Evolutionary conservation across 176 grass and related monocot species (phyloP).

Genomic region (Cenchrus americanus): DNA sequence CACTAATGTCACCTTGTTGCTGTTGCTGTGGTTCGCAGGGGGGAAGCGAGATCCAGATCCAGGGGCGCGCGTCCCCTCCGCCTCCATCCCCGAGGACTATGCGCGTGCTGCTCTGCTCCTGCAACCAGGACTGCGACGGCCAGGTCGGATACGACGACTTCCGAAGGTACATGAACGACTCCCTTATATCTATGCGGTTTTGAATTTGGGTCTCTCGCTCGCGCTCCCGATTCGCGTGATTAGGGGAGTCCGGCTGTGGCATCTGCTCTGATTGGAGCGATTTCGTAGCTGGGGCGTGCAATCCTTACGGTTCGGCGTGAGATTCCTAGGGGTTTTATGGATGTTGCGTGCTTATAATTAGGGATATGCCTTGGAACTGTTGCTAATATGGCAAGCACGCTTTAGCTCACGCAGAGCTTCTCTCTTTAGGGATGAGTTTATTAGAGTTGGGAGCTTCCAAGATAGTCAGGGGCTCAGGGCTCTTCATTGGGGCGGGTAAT

Average conservation of each 20-base stretch:
- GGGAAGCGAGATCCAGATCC: too few species aligned
- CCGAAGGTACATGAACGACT: too few species aligned
- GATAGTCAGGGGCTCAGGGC: too few species aligned
- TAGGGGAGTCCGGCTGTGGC: background rate
- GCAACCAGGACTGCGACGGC: too few species aligned
- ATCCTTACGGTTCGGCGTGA: conserved; percentile 20
- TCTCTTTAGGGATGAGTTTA: too few species aligned
- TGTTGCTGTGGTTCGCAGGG: too few species aligned
- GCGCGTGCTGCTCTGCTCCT: too few species aligned
- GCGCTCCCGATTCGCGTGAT: background rate
- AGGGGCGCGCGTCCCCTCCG: too few species aligned
- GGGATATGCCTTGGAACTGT: background rate
- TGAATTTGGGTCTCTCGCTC: background rate
- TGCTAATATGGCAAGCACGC: background rate
- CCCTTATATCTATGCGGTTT: background rate
- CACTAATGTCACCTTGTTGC: too few species aligned
- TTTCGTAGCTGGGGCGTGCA: conserved; percentile 14
- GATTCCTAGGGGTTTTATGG: conserved; percentile 18
- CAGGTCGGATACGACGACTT: too few species aligned
- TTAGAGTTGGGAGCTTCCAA: background rate
- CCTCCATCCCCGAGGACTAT: too few species aligned
- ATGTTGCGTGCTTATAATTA: conserved; percentile 7
- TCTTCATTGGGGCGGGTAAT: background rate
- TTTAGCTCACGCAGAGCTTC: background rate
- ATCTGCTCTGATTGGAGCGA: background rate